Conservation (phyloP, 1,284 basidiomycete species). For the Cryptococcus sp. region DNA sequence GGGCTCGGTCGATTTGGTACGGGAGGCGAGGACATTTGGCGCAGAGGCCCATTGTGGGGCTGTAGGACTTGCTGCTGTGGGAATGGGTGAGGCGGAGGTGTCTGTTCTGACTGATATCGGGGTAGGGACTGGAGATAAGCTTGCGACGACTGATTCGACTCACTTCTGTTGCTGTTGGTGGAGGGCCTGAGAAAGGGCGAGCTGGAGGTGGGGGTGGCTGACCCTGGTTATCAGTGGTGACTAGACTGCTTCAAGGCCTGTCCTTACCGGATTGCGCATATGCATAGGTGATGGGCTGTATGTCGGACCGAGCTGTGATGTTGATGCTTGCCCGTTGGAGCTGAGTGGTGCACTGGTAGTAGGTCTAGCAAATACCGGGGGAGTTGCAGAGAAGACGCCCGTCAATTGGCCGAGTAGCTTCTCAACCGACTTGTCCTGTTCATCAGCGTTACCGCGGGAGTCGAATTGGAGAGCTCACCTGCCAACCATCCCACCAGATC, state of each 20-base stretch:
- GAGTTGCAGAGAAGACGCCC: conserved; percentile 73
- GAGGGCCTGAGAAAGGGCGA: conserved; percentile 14
- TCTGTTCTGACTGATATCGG: conserved; percentile 28
- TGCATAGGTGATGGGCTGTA: background rate
- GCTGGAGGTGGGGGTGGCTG: conserved; percentile 31
- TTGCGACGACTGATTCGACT: background rate
- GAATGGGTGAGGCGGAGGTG: conserved; percentile 24
- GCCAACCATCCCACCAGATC: conserved; percentile 75
- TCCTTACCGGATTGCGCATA: too few species aligned
- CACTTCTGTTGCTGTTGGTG: conserved; percentile 3
- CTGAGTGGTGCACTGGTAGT: conserved; percentile 6
- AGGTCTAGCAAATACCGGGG: conserved; percentile 88
- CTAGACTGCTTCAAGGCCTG: background rate
- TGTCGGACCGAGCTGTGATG: background rate
- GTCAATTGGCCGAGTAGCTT: conserved; percentile 36
- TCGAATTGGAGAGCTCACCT: conserved; percentile 55
- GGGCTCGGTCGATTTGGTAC: conserved; percentile 21
- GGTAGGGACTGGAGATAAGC: conserved; percentile 20
- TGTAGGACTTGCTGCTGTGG: conserved; percentile 9
- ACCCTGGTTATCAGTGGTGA: conserved; percentile 7
- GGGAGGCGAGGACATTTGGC: conserved; percentile 11
- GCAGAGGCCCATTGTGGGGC: background rate
- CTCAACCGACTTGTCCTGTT: conserved; percentile 29
- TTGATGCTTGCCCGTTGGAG: background rate
- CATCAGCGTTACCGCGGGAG: conserved; percentile 48